Base-by-base conservation (phyloP, 805 yeast species). In the Teunomyces barrocoloradensis region DNA sequence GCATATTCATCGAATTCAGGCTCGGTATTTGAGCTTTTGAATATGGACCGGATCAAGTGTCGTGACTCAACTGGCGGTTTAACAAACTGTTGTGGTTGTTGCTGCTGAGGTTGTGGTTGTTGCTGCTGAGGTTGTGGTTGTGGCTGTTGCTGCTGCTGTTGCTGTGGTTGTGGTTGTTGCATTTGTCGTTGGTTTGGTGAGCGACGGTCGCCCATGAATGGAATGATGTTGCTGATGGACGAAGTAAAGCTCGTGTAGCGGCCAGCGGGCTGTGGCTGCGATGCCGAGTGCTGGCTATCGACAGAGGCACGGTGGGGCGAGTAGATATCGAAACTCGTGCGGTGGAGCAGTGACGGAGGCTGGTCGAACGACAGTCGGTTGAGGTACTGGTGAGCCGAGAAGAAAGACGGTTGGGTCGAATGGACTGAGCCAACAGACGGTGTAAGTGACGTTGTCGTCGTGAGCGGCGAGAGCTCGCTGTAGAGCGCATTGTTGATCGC, bases 371-470 rank as follows among this genome's bases (percentile, higher is more conserved):
- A 71, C 43, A 62, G 65, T 25, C 76, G 57, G 3, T 65, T 54
- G 35, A 72, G 55, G 55, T 61, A 69, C 50, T 72, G 78, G 32
- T 71, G 71, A 4, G 78, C 77, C 1, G 73, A 68, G 50, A 72
- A 69, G 48, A 70, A 73, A 3, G 75, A 70, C 5, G 71, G 75
- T 46, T 72, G 78, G 2, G 69, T 60, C 35, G 74, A 71, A 48
- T 72, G 76, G 12, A 71, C 52, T 2, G 75, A 70, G 25, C 65
- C 61, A 2, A 69, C 59, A 10, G 75, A 71, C 0, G 74, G 76
- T 0, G 76, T 68, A 38, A 68, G 61, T 3, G 75, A 70, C 0
- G 77, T 71, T 9, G 75, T 69, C 4, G 78, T 72, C 6, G 78
- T 71, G 46, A 71, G 52, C 4, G 78, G 78, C 27, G 73, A 66